Conservation (phyloP, 139 green algal genomes). For the Marvania coccoides region DNA sequence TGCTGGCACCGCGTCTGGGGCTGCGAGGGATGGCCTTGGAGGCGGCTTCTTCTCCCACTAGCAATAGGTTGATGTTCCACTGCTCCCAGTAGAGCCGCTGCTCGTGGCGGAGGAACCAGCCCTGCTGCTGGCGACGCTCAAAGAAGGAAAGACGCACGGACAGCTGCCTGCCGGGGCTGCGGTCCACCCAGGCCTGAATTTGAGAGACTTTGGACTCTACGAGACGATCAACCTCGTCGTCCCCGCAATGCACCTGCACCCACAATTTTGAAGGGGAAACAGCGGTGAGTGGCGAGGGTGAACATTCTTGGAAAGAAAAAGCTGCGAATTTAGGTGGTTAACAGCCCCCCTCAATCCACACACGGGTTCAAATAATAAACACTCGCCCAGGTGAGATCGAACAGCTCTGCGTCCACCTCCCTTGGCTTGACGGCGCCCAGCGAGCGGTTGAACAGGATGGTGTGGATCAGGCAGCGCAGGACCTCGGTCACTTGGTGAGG, state of each 20-base stretch:
- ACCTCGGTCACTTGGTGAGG: slow-evolving; percentile 69
- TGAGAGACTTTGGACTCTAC: slow-evolving; percentile 65
- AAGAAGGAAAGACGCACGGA: slow-evolving; percentile 70
- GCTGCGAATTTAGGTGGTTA: no score
- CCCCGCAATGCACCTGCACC: slow-evolving; percentile 68
- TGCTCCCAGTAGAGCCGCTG: slow-evolving; percentile 86
- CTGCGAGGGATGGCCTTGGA: no score
- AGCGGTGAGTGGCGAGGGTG: no score
- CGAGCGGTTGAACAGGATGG: slow-evolving; percentile 87
- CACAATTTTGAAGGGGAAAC: no score
- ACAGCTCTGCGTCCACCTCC: slow-evolving; percentile 84
- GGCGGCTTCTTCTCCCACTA: no score
- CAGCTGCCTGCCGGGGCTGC: slow-evolving; percentile 30
- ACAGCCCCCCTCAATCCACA: no score
- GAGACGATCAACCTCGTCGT: slow-evolving; percentile 44
- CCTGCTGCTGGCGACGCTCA: slow-evolving; percentile 60
- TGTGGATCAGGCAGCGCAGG: slow-evolving; percentile 82
- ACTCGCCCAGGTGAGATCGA: slow-evolving; percentile 88
- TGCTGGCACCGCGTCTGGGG: no score
- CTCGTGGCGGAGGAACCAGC: slow-evolving; percentile 54
- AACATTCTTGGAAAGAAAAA: neutral
- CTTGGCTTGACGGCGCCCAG: slow-evolving; percentile 70
- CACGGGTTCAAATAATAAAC: no score
- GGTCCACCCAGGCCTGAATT: slow-evolving; percentile 53
- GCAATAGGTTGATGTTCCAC: slow-evolving; percentile 43